Base-by-base conservation (phyloP, 2,329 filamentous ascomycete species). In the Fusarium decemcellulare region DNA sequence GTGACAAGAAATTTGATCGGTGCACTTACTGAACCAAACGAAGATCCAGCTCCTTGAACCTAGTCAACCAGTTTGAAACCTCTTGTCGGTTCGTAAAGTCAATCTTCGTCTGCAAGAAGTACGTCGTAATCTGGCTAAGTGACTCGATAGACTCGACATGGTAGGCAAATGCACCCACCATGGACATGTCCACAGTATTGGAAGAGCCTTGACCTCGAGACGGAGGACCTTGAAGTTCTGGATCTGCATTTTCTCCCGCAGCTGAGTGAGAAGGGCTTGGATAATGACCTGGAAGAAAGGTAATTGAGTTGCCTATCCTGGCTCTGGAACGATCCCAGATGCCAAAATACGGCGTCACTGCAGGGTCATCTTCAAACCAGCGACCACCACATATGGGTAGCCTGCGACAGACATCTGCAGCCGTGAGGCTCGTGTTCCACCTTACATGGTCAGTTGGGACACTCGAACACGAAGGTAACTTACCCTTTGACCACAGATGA, bases 31-130 rank as follows among this genome's bases (percentile, higher is more conserved):
- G 80, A 1, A 84, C 79, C 1, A 84, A 72, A 2, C 81, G 78
- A 1, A 84, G 68, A 63, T 85, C 83, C 6, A 85, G 68, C 66
- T 84, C 81, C 47, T 85, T 85, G 72, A 85, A 85, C 12, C 82
- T 70, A 18, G 78, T 82, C 4, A 84, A 70, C 83, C 65, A 84
- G 34, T 76, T 76, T 10, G 78, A 74, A 30, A 83, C 76, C 50
- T 83, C 77, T 12, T 81, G 77, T 7, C 76, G 73, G 57, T 81
- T 76, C 6, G 71, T 66, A 27, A 81, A 74, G 59, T 84, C 76
- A 47, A 84, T 75, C 15, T 73, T 73, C 58, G 83, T 81, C 59
- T 82, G 81, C 0, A 84, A 71, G 54, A 85, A 85, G 65, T 80
- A 83, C 0, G 77, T 81, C 2, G 77, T 83, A 4, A 84, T 81